Base-by-base conservation (phyloP, 2,329 filamentous ascomycete species). In the Dendryphion nanum region DNA sequence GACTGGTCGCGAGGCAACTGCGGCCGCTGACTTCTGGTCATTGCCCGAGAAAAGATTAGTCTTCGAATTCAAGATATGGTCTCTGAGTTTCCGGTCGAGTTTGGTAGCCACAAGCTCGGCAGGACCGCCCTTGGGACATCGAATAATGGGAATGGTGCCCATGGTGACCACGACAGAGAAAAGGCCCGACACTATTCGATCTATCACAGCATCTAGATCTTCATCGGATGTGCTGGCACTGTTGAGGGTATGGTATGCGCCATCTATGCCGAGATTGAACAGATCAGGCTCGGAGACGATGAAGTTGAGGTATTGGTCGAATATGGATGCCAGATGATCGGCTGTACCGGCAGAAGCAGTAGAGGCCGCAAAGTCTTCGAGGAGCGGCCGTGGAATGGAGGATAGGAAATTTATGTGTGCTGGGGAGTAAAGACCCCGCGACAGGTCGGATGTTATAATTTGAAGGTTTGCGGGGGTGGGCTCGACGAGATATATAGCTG, bases 151-250 rank as follows among this genome's bases (percentile, higher is more conserved):
- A 51, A 98, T 95, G 3, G 90, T 83, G 85, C 89, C 91, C 89
- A 96, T 95, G 4, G 93, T 98, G n/a, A 95, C 93, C 42, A 93
- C 85, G 33, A 98, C 93, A 47, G 90, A 96, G 69, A 97, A 98
- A n/a, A 98, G 73, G 1, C 93, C 93, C 56, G 86, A 94, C 35
- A 98, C 93, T 47, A 97, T 91, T 51, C 83, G 83, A 65, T 98
- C 91, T 20, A 98, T 80, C 24, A 93, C 82, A 36, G 78, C 75
- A 58, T 97, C 93, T 38, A 98, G 77, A 59, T 93, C 86, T 42
- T 93, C 87, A 54, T 97, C 93, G 49, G 85, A 87, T 3, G 89
- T 95, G 60, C 87, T 83, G 13, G 86, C 86, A 66, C 90, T 97
- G 70, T 97, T 97, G 59, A 98, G 74, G n/a, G 87, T 89, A 82